Evolutionary conservation across 2,329 filamentous ascomycete species (phyloP), one percentile per base, ranked within the genome.

Genomic region (Lecanicillium sp.): DNA sequence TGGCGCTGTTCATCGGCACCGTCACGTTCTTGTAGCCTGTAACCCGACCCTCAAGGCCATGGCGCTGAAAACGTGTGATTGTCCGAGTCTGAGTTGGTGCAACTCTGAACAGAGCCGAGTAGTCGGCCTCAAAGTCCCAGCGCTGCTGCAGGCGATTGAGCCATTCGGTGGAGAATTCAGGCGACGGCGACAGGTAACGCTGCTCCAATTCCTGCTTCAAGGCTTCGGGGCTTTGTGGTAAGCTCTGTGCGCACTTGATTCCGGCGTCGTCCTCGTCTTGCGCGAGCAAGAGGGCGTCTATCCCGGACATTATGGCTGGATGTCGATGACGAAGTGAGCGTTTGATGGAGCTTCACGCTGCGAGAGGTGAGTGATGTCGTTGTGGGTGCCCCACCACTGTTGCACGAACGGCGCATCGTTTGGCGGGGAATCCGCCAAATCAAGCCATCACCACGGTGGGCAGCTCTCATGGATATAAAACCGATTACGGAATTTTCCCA

Each of bases 1-100:
- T 95, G 13, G 85, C 86, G 51, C 84, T 94, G 52, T 80, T 85
- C 25, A 86, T 86, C 5, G 90, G 87, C 8, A 96, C 80, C 1
- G 92, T 95, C 36, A 96, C 85, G 58, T 95, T 92, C 55, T 82
- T 84, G 61, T 98, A 96, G 36, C 89, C 89, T 8, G 86, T 94
- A 17, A 98, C 90, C 37, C 83, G 77, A 16, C 92, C 92, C 62
- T 96, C 88, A 12, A 96, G 72, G 5, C 92, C 92, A 61, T 95
- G 87, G 40, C 92, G 76, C 32, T 80, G 83, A 59, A 98, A 98
- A 20, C 92, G 80, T 19, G 87, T 95, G 49, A 95, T 82, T n/a
- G 89, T 96, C 42, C 92, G 79, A 13, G 88, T 90, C 62, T 96
- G 92, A 0, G 90, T 94, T 4, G 88, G 85, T 2, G 88, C 87